Evolutionary conservation across 768 basidiomycete species (phyloP).

Genomic region (Leccinum variicolor): DNA sequence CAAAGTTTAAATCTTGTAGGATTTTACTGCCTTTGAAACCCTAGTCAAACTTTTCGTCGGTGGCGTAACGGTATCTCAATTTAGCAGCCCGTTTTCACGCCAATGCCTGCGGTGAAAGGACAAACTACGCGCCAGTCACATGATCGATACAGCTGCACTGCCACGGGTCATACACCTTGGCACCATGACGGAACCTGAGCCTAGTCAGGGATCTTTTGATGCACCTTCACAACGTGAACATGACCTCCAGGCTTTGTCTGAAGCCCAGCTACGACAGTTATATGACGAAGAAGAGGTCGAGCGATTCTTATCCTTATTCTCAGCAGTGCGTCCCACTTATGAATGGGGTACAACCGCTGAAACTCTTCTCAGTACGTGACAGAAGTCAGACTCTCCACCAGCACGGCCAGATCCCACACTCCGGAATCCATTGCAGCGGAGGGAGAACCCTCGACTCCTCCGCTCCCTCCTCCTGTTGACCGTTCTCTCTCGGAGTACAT

Average conservation of each 20-base stretch:
- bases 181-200: constrained; percentile 11
- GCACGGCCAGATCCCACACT: constrained; percentile 17
- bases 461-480: constrained; percentile 8
- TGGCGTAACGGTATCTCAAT: too few relatives aligned
- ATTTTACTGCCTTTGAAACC: too few relatives aligned
- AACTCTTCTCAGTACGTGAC: constrained; percentile 47
- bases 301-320: constrained; percentile 58
- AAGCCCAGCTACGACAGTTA: constrained; percentile 51
- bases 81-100: too few relatives aligned
- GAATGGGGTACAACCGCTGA: not conserved
- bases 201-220: not conserved
- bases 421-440: not conserved
- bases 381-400: constrained; percentile 44
- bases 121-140: constrained; percentile 31
- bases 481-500: constrained; percentile 27
- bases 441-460: not conserved
- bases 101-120: too few relatives aligned
- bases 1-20: too few relatives aligned
- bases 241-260: constrained; percentile 37
- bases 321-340: constrained; percentile 42
- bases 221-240: not conserved
- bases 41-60: too few relatives aligned
- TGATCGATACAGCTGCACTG: constrained; percentile 14
- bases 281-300: constrained; percentile 66
- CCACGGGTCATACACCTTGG: not conserved